Conservation (phyloP, 2,329 filamentous ascomycete species). For the Apiospora malaysiana region DNA sequence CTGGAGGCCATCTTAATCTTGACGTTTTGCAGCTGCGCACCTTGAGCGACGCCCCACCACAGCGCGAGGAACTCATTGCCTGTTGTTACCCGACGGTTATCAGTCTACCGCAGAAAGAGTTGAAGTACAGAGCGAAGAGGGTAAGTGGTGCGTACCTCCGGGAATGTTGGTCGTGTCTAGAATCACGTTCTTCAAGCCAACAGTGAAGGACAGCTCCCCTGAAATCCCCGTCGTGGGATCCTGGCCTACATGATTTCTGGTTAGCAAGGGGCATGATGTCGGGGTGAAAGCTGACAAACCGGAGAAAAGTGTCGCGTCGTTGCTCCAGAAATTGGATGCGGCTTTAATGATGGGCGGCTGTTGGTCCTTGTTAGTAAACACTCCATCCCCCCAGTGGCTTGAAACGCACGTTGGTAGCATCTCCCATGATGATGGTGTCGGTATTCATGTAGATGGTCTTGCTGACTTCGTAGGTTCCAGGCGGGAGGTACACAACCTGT, state of each 20-base stretch:
- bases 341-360: constrained; percentile 50
- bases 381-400: too few relatives aligned
- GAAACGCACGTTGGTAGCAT: constrained; percentile 45
- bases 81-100: constrained; percentile 26
- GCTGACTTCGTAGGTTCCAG: constrained; percentile 48
- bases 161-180: constrained; percentile 48
- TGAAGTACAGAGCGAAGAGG: background rate
- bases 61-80: constrained; percentile 46
- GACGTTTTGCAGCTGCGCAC: constrained; percentile 48
- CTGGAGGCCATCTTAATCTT: constrained; percentile 48
- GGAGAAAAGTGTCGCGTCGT: constrained; percentile 40
- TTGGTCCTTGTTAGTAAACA: background rate
- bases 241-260: constrained; percentile 32
- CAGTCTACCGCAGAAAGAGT: background rate
- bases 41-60: constrained; percentile 53
- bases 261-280: background rate
- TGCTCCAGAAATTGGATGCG: constrained; percentile 41
- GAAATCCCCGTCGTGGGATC: constrained; percentile 36
- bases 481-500: constrained; percentile 50
- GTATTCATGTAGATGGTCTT: constrained; percentile 49
- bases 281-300: constrained; percentile 30
- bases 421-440: constrained; percentile 53
- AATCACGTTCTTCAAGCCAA: constrained; percentile 50
- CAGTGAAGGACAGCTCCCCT: constrained; percentile 50
- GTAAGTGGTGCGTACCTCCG: constrained; percentile 33